These are phyloP conservation scores for Irpex sp. DNA, from an alignment of 1,284 basidiomycete species.

Conservation along the genomic window DNA sequence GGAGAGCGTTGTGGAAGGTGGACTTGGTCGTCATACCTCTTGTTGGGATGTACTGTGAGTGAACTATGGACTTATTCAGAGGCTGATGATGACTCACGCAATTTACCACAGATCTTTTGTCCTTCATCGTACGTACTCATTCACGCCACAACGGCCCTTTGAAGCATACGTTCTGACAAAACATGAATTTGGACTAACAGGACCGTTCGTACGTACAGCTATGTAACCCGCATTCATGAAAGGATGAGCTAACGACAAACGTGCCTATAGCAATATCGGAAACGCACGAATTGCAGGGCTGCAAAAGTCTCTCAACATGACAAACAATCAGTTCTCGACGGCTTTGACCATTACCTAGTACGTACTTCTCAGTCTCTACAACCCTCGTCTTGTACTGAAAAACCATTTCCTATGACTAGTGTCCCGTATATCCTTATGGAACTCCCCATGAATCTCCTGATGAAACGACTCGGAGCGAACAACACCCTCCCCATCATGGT, in stretches of 20 bases:
- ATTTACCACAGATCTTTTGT: neutral
- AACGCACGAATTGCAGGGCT: neutral
- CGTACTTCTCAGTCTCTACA: neutral
- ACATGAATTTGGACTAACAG: neutral
- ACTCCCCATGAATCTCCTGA: conserved; percentile 2
- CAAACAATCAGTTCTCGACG: neutral
- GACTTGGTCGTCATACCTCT: neutral
- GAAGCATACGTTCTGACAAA: neutral
- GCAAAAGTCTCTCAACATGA: neutral
- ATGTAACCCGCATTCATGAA: neutral
- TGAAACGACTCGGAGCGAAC: conserved; percentile 11
- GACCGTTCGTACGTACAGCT: neutral
- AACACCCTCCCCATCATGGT: conserved; percentile 15
- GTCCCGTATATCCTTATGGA: neutral
- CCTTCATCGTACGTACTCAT: neutral
- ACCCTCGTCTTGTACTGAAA: neutral
- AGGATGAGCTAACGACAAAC: neutral
- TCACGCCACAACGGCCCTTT: neutral
- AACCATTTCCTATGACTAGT: neutral
- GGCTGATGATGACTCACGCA: neutral
- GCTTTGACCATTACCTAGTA: neutral
- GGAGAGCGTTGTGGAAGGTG: neutral
- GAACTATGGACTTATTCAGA: neutral
- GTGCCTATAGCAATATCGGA: neutral
- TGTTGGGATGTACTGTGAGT: neutral